Evolutionary conservation across 2,329 filamentous ascomycete species (phyloP).

Genomic region (Botrytis byssoidea): DNA sequence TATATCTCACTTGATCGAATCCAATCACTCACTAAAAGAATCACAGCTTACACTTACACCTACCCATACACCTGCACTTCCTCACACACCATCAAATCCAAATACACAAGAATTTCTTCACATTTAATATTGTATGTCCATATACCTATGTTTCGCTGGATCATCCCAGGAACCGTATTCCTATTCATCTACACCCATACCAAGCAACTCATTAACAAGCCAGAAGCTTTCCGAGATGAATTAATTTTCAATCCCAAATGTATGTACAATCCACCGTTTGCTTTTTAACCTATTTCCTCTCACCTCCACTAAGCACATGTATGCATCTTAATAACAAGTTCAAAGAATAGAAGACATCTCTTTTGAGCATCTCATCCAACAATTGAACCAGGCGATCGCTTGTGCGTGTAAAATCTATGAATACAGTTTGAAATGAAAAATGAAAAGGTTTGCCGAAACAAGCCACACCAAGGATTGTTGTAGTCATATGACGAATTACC

Average conservation of each 20-base stretch:
- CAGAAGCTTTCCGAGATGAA: constrained; percentile 3
- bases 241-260: neutral
- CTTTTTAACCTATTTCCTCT: neutral
- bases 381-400: neutral
- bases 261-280: constrained; percentile 12
- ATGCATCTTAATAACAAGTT: constrained; percentile 4
- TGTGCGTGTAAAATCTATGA: constrained; percentile 21
- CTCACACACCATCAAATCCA: neutral
- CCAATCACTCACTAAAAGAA: neutral
- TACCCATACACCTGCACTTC: too few relatives aligned
- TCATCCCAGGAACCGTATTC: constrained; percentile 1
- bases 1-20: neutral
- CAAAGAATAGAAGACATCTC: constrained; percentile 2
- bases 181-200: constrained; percentile 13
- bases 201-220: constrained; percentile 11
- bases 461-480: neutral
- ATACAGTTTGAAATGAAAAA: constrained; percentile 17
- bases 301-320: neutral
- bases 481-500: neutral
- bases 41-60: neutral
- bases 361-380: constrained; percentile 17
- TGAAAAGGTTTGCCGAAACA: neutral
- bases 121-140: constrained; percentile 16
- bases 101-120: neutral
- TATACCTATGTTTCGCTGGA: constrained; percentile 1